Conservation (phyloP, 176 grass and related monocot genomes). For the Hordeum marinum region DNA sequence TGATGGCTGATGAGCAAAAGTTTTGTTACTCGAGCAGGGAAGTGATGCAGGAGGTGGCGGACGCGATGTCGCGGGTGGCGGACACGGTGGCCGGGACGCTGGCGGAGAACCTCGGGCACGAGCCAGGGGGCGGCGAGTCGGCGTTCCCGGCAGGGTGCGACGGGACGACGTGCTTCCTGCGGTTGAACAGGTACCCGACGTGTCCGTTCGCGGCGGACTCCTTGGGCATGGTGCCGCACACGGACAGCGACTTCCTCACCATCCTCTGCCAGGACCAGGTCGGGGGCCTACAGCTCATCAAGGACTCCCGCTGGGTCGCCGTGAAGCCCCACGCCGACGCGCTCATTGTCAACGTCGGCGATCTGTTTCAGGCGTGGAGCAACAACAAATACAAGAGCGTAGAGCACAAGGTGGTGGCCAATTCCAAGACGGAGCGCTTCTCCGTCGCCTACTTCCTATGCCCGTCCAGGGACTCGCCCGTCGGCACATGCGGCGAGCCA, state of each 20-base stretch:
- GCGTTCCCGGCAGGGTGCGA: constrained; percentile 62
- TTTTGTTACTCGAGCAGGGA: constrained; percentile 27
- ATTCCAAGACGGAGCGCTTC: constrained; percentile 37
- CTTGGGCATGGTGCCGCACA: constrained; percentile 81
- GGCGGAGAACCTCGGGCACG: constrained; percentile 45
- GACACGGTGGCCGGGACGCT: constrained; percentile 48
- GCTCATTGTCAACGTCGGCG: constrained; percentile 88
- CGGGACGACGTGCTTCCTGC: constrained; percentile 74
- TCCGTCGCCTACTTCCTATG: constrained; percentile 75
- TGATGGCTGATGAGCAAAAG: neutral
- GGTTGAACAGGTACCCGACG: constrained; percentile 78
- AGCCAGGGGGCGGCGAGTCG: neutral
- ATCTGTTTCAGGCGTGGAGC: constrained; percentile 66
- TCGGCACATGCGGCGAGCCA: too few relatives aligned
- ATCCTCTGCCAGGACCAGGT: constrained; percentile 89
- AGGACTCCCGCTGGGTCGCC: constrained; percentile 60
- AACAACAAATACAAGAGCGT: too few relatives aligned
- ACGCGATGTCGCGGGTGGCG: constrained; percentile 59
- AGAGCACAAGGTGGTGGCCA: too few relatives aligned
- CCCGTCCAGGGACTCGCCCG: constrained; percentile 45
- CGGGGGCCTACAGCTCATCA: constrained; percentile 76
- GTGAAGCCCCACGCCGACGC: constrained; percentile 67
- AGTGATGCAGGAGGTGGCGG: constrained; percentile 54
- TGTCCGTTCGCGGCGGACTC: constrained; percentile 63
- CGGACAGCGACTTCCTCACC: constrained; percentile 91